Evolutionary conservation across 2,329 filamentous ascomycete genomes (phyloP).

Genomic region (Keithomyces neogunnii): DNA sequence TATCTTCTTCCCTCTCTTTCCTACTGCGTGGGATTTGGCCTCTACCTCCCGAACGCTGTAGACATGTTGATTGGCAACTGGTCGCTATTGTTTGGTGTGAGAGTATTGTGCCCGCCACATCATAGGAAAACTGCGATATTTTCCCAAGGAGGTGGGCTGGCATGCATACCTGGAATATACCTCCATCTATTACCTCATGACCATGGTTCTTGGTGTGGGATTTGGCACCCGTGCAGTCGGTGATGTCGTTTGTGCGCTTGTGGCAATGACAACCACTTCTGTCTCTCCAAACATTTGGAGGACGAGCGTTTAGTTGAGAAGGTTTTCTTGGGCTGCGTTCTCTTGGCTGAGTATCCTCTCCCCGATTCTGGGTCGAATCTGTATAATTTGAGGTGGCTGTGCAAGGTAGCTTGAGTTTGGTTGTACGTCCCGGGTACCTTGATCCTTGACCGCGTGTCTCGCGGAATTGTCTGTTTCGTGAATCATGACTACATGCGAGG

Average conservation of each 20-base stretch:
- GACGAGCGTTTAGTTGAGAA: background rate
- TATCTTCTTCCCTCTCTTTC: conserved; percentile 41
- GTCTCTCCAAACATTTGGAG: background rate
- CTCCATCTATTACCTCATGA: conserved; percentile 35
- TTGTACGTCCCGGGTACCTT: too few relatives aligned
- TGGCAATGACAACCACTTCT: background rate
- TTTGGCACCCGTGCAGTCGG: conserved; percentile 35
- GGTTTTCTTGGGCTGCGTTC: too few relatives aligned
- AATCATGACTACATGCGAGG: too few relatives aligned
- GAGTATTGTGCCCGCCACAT: conserved; percentile 39
- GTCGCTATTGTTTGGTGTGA: conserved; percentile 40
- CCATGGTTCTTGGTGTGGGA: conserved; percentile 36
- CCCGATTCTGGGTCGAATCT: too few relatives aligned
- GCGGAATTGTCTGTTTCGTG: too few relatives aligned
- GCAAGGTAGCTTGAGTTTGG: too few relatives aligned
- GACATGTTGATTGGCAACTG: conserved; percentile 46
- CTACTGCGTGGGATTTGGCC: conserved; percentile 36
- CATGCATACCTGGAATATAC: conserved; percentile 33
- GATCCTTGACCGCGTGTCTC: too few relatives aligned
- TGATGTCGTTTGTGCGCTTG: conserved; percentile 16
- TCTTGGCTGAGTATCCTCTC: too few relatives aligned
- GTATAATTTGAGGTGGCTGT: too few relatives aligned
- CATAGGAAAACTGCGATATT: conserved; percentile 39
- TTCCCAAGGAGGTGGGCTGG: conserved; percentile 28
- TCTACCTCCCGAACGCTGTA: conserved; percentile 40